phyloP scores from a whole-genome alignment of 2,329 filamentous ascomycete species.

The Colletotrichum simmondsii region DNA sequence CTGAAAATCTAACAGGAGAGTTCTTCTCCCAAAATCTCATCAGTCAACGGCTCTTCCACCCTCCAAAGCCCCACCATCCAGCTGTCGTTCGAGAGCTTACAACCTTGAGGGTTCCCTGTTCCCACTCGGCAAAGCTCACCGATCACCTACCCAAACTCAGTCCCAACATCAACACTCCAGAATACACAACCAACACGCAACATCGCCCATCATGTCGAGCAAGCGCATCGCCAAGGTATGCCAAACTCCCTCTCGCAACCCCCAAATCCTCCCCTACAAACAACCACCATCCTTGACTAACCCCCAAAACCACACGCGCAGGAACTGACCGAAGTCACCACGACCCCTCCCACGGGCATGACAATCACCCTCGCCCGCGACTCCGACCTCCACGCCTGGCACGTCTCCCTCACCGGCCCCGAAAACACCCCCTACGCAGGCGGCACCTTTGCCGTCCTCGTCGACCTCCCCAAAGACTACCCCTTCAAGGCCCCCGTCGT shows the following conservation, averaged over 20 bases:
- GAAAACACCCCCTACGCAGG: conserved; percentile 62
- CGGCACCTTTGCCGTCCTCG: conserved; percentile 78
- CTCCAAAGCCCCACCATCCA: not conserved
- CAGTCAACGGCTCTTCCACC: not conserved
- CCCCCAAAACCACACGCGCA: conserved; percentile 40
- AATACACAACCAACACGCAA: not conserved
- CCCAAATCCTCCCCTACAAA: not conserved
- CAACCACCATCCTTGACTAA: conserved; percentile 35
- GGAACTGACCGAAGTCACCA: conserved; percentile 65
- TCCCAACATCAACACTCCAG: not conserved
- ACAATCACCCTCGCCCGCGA: conserved; percentile 57
- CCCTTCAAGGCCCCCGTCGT: conserved; percentile 89
- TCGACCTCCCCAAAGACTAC: conserved; percentile 82
- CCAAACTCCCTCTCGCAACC: not conserved
- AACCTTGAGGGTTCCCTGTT: conserved; percentile 15
- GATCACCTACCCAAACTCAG: not conserved
- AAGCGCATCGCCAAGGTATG: conserved; percentile 58
- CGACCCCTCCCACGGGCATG: conserved; percentile 59
- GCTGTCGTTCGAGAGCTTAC: conserved; percentile 8
- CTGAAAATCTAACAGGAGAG: not conserved
- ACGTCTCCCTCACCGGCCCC: conserved; percentile 59
- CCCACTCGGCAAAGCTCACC: not conserved
- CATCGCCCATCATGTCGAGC: conserved; percentile 48
- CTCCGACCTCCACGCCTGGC: conserved; percentile 63
- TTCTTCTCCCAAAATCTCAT: no score